Evolutionary conservation across 1,284 basidiomycete species (phyloP).

Genomic region (Cystobasidium slooffiae): DNA sequence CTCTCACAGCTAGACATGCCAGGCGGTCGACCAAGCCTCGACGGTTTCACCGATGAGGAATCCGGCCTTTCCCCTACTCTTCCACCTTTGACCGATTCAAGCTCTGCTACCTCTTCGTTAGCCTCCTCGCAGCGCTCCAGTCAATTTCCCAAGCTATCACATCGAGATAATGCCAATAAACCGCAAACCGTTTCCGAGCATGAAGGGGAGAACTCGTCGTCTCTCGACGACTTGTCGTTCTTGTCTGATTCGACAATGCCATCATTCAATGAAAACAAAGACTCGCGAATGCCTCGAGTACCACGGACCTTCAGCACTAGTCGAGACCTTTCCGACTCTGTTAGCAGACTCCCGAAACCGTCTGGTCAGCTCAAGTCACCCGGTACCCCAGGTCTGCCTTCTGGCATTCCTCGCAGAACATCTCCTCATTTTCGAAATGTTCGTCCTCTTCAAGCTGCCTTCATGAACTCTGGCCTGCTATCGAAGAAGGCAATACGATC

Average conservation of each 20-base stretch:
- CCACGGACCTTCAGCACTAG: slow-evolving; percentile 24
- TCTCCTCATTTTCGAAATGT: slow-evolving; percentile 58
- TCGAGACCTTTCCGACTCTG: slow-evolving; percentile 2
- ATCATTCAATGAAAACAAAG: background rate
- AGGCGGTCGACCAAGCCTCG: slow-evolving; percentile 7
- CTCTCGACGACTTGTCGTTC: slow-evolving; percentile 30
- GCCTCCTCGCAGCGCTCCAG: slow-evolving; percentile 24
- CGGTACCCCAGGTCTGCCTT: background rate
- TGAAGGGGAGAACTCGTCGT: background rate
- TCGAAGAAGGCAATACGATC: slow-evolving; percentile 53
- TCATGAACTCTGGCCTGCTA: slow-evolving; percentile 58
- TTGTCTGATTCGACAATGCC: slow-evolving; percentile 15
- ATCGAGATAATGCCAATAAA: background rate
- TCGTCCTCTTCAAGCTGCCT: slow-evolving; percentile 58
- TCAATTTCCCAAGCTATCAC: background rate
- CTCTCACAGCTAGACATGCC: background rate
- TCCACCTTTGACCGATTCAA: slow-evolving; percentile 37
- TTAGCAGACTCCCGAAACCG: background rate
- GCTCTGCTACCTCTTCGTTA: slow-evolving; percentile 30
- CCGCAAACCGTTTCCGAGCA: background rate
- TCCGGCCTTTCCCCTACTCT: slow-evolving; percentile 21
- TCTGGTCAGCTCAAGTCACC: slow-evolving; percentile 21
- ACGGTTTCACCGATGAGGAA: slow-evolving; percentile 49
- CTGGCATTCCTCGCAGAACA: slow-evolving; percentile 35
- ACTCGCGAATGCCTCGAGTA: background rate